Evolutionary conservation across 2,329 filamentous ascomycete genomes (phyloP), one percentile per base, ranked within the genome.

Genomic region (Sporothrix inflata): DNA sequence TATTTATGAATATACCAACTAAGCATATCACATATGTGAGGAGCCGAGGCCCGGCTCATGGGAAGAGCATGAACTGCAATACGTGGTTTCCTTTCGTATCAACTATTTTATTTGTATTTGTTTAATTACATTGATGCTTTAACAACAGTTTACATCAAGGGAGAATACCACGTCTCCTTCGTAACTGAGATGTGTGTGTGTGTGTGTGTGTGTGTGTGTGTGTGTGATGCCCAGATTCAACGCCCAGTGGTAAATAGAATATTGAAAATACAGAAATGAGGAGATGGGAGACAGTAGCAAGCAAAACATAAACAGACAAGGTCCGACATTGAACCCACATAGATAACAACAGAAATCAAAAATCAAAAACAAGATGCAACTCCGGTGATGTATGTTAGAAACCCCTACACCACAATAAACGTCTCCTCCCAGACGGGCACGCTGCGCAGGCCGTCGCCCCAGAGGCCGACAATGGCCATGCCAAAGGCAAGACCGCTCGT

Each of bases 401-500:
- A 53, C 27, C 27, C 30, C 27, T 63, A 72, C 38, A 61, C 70
- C 11, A 74, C 65, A 63, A 76, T 71, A 30, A 75, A 73, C 27
- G 74, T 75, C 69, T 76, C 74, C 53, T 75, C 71, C 71, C 74
- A 76, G 42, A 73, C 75, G 67, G 73, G n/a, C 27, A 76, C 74
- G 24, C 42, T 24, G 45, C 38, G 24, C 53, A 82, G 83, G 34
- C 88, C 88, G 78, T 91, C 89, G 5, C 89, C 89, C 89, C 89
- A 91, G 77, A 91, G 87, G 19, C 89, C 89, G 47, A 91, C 81
- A 21, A 91, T 84, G 24, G 89, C 86, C 83, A 91, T 85, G 70
- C 84, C 79, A 79, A 91, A 91, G 4, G 85, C 89, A 57, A 88
- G 72, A 3, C 86, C 86, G 2, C 87, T 83, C 40, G 90, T 76